Evolutionary conservation across 2,329 filamentous ascomycete species (phyloP).

Genomic region (Talaromyces sp.): DNA sequence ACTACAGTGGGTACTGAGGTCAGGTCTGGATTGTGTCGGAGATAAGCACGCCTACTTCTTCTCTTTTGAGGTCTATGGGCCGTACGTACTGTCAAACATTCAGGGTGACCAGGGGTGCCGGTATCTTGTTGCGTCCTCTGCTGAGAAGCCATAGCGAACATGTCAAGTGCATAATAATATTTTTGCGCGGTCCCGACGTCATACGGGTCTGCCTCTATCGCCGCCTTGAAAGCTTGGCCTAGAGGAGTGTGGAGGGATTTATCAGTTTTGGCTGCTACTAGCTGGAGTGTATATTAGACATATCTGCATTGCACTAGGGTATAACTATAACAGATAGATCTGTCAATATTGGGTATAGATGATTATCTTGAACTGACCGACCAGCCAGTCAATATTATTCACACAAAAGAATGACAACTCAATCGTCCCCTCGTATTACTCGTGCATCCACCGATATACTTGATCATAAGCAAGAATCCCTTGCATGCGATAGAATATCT

Average conservation of each 20-base stretch:
- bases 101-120: too few relatives aligned
- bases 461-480: neutral
- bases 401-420: neutral
- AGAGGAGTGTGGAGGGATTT: too few relatives aligned
- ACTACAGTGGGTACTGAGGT: neutral
- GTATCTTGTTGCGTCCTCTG: too few relatives aligned
- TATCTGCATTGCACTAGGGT: slow-evolving; percentile 8
- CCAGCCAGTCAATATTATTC: neutral
- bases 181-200: too few relatives aligned
- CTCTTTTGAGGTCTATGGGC: too few relatives aligned
- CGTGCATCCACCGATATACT: neutral
- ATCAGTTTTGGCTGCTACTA: neutral
- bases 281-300: neutral
- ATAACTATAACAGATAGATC: slow-evolving; percentile 10
- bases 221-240: too few relatives aligned
- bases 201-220: too few relatives aligned
- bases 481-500: neutral
- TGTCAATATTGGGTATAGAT: slow-evolving; percentile 17
- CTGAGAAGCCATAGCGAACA: too few relatives aligned
- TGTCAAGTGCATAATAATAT: too few relatives aligned
- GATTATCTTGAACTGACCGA: neutral
- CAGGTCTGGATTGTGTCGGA: neutral
- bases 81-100: too few relatives aligned
- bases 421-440: neutral
- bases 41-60: too few relatives aligned